Evolutionary conservation across 1,139 yeast genomes (phyloP).

Genomic region (Candida sanyaensis): DNA sequence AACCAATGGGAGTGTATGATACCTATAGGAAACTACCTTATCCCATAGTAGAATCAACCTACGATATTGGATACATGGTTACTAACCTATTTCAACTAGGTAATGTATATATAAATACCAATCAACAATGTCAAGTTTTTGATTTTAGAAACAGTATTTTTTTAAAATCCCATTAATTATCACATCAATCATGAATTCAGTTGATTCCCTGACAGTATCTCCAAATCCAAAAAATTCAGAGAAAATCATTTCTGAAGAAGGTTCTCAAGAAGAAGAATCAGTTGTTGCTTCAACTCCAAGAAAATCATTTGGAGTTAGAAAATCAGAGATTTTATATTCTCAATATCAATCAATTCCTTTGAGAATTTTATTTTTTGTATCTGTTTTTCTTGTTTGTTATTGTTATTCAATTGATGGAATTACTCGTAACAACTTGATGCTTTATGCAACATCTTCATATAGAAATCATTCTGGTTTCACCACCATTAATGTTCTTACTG

Average conservation of each 20-base stretch:
- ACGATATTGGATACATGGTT: no score
- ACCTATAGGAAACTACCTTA: no score
- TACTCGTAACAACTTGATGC: conserved; percentile 49
- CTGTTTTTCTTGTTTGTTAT: conserved; percentile 61
- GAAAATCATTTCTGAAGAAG: neutral
- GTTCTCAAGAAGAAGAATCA: neutral
- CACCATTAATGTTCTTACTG: conserved; percentile 61
- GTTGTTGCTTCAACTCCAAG: neutral
- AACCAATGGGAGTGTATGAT: no score
- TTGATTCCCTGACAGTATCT: neutral
- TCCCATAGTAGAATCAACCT: no score
- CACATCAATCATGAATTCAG: neutral
- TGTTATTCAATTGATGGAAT: conserved; percentile 64
- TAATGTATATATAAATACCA: no score
- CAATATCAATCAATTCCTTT: conserved; percentile 26
- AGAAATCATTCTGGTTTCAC: conserved; percentile 59
- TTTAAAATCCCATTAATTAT: no score
- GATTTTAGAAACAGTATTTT: no score
- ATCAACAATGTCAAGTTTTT: no score
- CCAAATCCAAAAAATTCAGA: neutral
- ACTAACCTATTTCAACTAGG: no score
- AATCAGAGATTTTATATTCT: conserved; percentile 40
- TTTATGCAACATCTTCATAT: conserved; percentile 58
- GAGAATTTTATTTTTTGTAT: conserved; percentile 42
- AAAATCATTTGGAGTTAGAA: conserved; percentile 39